These are phyloP conservation scores for Pythium dissotocum DNA, from an alignment of 352 stramenopile genomes.

Conservation along the genomic window DNA sequence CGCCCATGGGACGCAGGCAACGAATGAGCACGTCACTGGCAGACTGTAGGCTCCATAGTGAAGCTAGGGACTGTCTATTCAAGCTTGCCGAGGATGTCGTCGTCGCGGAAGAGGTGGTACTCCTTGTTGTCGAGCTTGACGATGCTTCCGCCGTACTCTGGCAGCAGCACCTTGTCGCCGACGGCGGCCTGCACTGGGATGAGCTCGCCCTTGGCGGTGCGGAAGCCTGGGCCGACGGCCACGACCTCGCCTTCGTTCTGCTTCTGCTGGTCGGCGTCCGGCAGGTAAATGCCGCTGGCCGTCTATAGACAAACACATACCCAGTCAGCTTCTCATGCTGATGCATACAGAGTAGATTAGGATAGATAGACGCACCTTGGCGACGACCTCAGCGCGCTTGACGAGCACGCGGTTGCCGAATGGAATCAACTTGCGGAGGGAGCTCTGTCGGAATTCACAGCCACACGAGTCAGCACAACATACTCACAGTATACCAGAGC, in stretches of 20 bases:
- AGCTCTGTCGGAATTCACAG: conserved; percentile 27
- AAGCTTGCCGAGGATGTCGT: conserved; percentile 98
- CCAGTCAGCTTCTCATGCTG: not conserved
- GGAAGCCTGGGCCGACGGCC: conserved; percentile 91
- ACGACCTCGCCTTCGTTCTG: conserved; percentile 94
- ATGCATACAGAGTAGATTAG: not conserved
- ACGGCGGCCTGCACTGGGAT: conserved; percentile 86
- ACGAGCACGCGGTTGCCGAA: conserved; percentile 96
- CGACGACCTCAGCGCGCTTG: conserved; percentile 89
- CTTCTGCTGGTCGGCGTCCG: conserved; percentile 91
- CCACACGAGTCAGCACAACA: not conserved
- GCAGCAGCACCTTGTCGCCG: conserved; percentile 95
- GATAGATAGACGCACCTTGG: conserved; percentile 44
- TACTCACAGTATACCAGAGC: not conserved
- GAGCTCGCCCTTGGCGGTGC: conserved; percentile 87
- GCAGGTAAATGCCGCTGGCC: conserved; percentile 93
- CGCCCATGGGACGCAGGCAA: no score
- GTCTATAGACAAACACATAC: conserved; percentile 45
- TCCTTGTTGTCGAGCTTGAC: conserved; percentile 93
- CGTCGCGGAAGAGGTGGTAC: conserved; percentile 94
- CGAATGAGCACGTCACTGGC: not conserved
- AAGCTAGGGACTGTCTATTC: conserved; percentile 54
- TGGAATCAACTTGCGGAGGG: conserved; percentile 89
- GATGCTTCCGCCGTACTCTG: conserved; percentile 94
- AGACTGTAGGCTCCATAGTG: not conserved